Evolutionary conservation across 2,329 filamentous ascomycete species (phyloP), one percentile per base, ranked within the genome.

Genomic region (Grosmannia serpens): DNA sequence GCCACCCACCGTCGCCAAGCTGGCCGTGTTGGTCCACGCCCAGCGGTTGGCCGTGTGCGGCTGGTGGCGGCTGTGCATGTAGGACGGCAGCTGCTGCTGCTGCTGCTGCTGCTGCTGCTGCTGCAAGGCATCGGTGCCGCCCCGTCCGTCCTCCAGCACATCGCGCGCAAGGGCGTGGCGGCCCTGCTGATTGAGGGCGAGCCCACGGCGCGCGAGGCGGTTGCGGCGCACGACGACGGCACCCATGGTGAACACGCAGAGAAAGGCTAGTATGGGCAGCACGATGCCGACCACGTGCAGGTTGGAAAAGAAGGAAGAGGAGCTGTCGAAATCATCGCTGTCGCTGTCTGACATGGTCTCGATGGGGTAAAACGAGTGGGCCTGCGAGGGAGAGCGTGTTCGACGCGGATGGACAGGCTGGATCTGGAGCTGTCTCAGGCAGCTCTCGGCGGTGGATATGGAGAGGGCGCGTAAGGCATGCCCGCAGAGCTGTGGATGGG

Each of bases 21-120:
- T 56, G 26, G 33, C 26, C 1, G 15, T 57, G n/a, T 53, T 26
- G 1, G 57, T 31, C 58, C 58, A 61, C 8, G 60, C 61, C 62
- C 62, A 62, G 24, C 63, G 58, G 53, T 61, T 62, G 31, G 49
- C 57, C 0, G 53, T 58, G 3, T 56, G 59, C 4, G 58, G 58
- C 29, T 29, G 44, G 8, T 51, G 49, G 7, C 55, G 56, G 26
- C 51, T 22, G n/a, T 17, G 27, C n/a, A 11, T 20, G 38, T 27
- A 33, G 33, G 33, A 44, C 17, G 46, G 26, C 15, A 47, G 53
- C n/a, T 20, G 53, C 6, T 20, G n/a, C 15, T 29, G 9, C 4
- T 55, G 17, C n/a, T 15, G 13, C 8, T 15, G 27, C 26, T 13
- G 27, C 17, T 8, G 8, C 20, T 22, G 55, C 35, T 6, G 20